These are phyloP conservation scores for Melaleuca alternifolia DNA, from an alignment of 345 rosid species.

Conservation along the genomic window DNA sequence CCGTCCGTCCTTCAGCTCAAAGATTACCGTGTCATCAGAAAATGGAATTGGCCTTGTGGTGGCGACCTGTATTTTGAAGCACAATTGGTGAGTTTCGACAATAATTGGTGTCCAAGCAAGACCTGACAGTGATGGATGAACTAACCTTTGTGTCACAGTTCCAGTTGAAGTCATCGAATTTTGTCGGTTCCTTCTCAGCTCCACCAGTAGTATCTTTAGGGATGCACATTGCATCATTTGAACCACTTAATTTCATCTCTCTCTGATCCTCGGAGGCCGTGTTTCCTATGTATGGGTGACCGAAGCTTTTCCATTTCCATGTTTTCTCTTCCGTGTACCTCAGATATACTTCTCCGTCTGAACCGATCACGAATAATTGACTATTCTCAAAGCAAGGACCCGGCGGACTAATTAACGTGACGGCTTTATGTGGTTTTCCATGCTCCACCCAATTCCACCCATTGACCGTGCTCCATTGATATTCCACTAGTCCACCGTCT, in stretches of 20 bases:
- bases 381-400: conserved; percentile 50
- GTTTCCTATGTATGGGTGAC: conserved; percentile 22
- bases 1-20: conserved; percentile 62
- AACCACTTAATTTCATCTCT: not conserved
- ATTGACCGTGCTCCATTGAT: conserved; percentile 51
- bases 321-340: conserved; percentile 41
- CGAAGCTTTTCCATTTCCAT: conserved; percentile 55
- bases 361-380: conserved; percentile 42
- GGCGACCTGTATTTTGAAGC: conserved; percentile 36
- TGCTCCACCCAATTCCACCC: conserved; percentile 73
- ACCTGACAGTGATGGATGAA: not conserved
- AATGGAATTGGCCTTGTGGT: conserved; percentile 51
- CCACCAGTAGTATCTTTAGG: conserved; percentile 21
- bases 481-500: conserved; percentile 55
- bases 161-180: conserved; percentile 33
- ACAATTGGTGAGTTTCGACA: not conserved
- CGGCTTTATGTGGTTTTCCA: conserved; percentile 45
- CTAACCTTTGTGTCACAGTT: not conserved
- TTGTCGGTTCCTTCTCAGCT: conserved; percentile 2
- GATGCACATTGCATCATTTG: conserved; percentile 14
- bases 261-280: conserved; percentile 4
- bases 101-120: not conserved
- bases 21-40: conserved; percentile 41
- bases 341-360: conserved; percentile 48
- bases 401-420: conserved; percentile 39